phyloP scores from a whole-genome alignment of 31 red algal genomes.

The Pterothamnion heteromorphum region DNA sequence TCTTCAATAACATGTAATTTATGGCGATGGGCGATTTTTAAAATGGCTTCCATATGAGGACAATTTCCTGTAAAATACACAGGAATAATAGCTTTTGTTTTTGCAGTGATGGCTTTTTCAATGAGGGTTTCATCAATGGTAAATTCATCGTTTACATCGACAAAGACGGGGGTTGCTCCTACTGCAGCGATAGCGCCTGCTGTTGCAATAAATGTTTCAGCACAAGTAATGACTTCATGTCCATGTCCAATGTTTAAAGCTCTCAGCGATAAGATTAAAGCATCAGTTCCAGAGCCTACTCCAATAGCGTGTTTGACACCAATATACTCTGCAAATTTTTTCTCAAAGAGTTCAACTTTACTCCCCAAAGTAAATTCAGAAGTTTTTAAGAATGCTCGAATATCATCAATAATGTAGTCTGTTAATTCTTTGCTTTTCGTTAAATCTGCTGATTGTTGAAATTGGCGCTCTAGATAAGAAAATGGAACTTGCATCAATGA shows the following conservation, averaged over 20 bases:
- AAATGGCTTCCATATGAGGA: constrained; percentile 2
- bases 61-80: constrained; percentile 2
- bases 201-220: constrained; percentile 52
- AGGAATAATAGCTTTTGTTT: constrained; percentile 33
- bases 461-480: too few species aligned
- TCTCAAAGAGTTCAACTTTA: constrained; percentile 56
- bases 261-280: constrained; percentile 27
- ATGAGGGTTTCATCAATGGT: neutral
- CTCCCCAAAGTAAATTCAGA: constrained; percentile 65
- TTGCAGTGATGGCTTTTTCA: neutral
- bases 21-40: neutral
- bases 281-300: neutral
- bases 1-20: constrained; percentile 36
- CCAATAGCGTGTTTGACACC: neutral
- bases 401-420: constrained; percentile 48
- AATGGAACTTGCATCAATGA: too few species aligned
- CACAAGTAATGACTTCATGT: constrained; percentile 54
- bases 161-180: constrained; percentile 59
- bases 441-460: too few species aligned
- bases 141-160: constrained; percentile 50
- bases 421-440: too few species aligned
- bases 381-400: constrained; percentile 48
- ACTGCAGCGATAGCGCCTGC: constrained; percentile 46
- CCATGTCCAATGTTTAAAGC: constrained; percentile 52
- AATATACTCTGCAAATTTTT: constrained; percentile 43